These are phyloP conservation scores for Pisolithus sp. DNA, from an alignment of 768 basidiomycete genomes.

Conservation along the genomic window DNA sequence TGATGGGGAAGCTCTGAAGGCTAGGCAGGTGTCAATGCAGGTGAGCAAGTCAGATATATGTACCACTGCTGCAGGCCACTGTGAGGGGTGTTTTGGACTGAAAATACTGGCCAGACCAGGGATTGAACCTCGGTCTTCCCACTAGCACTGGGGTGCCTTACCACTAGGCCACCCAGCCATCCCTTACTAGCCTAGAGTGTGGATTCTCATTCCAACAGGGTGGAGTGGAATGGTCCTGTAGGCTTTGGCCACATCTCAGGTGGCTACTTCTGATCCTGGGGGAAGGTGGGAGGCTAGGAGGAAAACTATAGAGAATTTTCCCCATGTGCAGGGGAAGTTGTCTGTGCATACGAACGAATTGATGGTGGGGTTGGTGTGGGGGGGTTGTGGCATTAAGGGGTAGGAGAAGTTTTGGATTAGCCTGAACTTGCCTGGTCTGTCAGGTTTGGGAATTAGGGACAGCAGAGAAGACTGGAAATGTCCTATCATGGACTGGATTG, in stretches of 20 bases:
- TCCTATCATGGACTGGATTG: slow-evolving; percentile 6
- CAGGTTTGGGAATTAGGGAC: slow-evolving; percentile 17
- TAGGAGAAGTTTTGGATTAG: slow-evolving; percentile 17
- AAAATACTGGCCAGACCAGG: too few relatives aligned
- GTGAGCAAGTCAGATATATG: slow-evolving; percentile 13
- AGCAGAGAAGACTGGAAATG: background rate
- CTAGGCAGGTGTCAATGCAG: slow-evolving; percentile 2
- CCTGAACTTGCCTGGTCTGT: slow-evolving; percentile 7
- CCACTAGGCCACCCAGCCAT: too few relatives aligned
- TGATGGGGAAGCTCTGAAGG: background rate
- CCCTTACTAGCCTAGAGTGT: too few relatives aligned
- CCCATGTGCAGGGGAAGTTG: slow-evolving; percentile 38
- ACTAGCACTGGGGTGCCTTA: too few relatives aligned
- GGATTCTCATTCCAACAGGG: too few relatives aligned
- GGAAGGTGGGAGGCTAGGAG: slow-evolving; percentile 21
- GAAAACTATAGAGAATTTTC: slow-evolving; percentile 31
- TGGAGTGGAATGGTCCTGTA: slow-evolving; percentile 26
- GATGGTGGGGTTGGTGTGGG: background rate
- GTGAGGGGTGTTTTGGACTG: too few relatives aligned
- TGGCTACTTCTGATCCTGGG: slow-evolving; percentile 24
- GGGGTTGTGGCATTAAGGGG: background rate
- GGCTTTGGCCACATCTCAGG: slow-evolving; percentile 28
- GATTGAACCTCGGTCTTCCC: too few relatives aligned
- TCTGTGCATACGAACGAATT: slow-evolving; percentile 13
- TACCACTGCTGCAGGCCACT: slow-evolving; percentile 25